Evolutionary conservation across 768 basidiomycete genomes (phyloP).

Genomic region (Ramaria sp.): DNA sequence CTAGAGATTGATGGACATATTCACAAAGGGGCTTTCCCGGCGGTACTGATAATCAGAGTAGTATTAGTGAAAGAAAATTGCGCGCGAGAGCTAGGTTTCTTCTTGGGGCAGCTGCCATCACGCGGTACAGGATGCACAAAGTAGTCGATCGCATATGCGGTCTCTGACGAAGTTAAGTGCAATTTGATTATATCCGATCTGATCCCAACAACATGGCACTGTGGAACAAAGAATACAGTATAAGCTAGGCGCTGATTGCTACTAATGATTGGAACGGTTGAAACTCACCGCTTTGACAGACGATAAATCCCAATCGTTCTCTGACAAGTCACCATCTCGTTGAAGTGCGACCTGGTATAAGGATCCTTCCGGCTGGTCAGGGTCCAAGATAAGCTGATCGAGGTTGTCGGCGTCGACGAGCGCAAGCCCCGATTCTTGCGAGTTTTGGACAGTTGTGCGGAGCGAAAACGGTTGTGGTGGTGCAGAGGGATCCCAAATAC

Average conservation of each 20-base stretch:
- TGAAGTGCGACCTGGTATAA: slow-evolving; percentile 67
- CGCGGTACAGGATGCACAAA: slow-evolving; percentile 59
- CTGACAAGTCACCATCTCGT: slow-evolving; percentile 28
- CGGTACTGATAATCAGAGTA: slow-evolving; percentile 35
- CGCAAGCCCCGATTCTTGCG: slow-evolving; percentile 24
- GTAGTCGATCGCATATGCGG: slow-evolving; percentile 59
- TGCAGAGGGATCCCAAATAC: slow-evolving; percentile 24
- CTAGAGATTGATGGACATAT: slow-evolving; percentile 14
- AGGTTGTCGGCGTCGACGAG: slow-evolving; percentile 21
- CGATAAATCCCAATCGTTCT: slow-evolving; percentile 43
- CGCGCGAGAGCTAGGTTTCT: slow-evolving; percentile 12
- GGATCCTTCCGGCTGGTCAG: slow-evolving; percentile 21
- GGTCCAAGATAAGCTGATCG: background rate
- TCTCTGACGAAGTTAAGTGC: slow-evolving; percentile 35
- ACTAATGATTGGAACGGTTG: slow-evolving; percentile 4
- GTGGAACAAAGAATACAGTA: background rate
- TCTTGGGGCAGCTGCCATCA: slow-evolving; percentile 48
- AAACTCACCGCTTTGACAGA: slow-evolving; percentile 50
- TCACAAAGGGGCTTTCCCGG: slow-evolving; percentile 49
- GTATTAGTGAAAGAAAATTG: slow-evolving; percentile 36
- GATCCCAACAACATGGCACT: slow-evolving; percentile 60
- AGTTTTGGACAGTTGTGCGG: slow-evolving; percentile 12
- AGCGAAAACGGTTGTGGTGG: slow-evolving; percentile 30
- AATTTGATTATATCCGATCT: slow-evolving; percentile 48
- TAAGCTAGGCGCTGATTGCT: background rate